phyloP scores from a whole-genome alignment of 768 basidiomycete genomes.

The Trametes coccinea region DNA sequence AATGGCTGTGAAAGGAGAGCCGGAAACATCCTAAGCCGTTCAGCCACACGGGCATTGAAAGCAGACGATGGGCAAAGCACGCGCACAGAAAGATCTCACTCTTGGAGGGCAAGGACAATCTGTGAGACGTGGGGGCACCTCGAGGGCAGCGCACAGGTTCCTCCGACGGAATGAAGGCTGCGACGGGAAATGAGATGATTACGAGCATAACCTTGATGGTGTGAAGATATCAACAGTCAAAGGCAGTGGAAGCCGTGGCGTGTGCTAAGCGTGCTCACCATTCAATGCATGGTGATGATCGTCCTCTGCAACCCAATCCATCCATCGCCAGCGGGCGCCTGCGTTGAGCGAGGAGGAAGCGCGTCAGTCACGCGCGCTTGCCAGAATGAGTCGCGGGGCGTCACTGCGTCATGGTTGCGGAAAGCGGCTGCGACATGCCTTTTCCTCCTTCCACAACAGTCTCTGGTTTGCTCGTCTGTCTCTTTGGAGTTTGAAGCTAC shows the following conservation, averaged over 20 bases:
- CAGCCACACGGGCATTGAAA: not conserved
- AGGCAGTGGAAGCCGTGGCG: not conserved
- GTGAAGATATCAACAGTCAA: not conserved
- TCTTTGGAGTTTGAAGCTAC: not conserved
- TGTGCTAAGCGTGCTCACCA: too few relatives aligned
- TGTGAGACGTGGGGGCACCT: too few relatives aligned
- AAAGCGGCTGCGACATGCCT: not conserved
- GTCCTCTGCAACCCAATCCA: too few relatives aligned
- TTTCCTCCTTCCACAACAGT: not conserved
- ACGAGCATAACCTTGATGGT: not conserved
- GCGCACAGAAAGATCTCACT: too few relatives aligned
- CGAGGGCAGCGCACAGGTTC: not conserved
- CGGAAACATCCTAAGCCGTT: not conserved
- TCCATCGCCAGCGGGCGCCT: too few relatives aligned
- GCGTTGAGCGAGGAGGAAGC: not conserved
- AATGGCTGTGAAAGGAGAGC: not conserved
- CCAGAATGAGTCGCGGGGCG: not conserved
- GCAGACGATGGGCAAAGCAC: not conserved
- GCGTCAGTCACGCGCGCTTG: slow-evolving; percentile 17
- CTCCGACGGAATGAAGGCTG: not conserved
- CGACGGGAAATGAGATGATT: not conserved
- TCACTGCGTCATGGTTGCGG: slow-evolving; percentile 9
- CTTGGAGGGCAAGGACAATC: too few relatives aligned
- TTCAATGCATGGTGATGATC: too few relatives aligned
- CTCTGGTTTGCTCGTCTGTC: not conserved